phyloP scores from a whole-genome alignment of 352 stramenopile genomes.

The Poterioochromonas sp. region DNA sequence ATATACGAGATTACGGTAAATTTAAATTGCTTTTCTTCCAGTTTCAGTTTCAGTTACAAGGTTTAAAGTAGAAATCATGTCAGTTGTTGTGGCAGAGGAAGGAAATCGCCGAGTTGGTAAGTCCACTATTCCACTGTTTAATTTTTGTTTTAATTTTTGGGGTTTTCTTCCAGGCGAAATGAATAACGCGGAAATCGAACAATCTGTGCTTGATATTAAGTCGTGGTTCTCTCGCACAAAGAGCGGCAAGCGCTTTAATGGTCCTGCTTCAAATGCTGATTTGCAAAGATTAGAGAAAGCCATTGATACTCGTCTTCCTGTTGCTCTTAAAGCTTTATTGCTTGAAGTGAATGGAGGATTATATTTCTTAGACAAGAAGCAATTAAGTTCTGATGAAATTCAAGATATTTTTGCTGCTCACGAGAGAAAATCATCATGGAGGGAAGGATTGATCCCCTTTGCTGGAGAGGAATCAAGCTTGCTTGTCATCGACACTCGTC shows the following conservation, averaged over 20 bases:
- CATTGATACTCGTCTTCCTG: background rate
- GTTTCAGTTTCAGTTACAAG: too few species aligned
- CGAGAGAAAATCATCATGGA: background rate
- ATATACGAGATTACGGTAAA: background rate
- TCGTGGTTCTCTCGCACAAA: constrained; percentile 1
- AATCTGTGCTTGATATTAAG: constrained; percentile 23
- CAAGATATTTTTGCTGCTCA: background rate
- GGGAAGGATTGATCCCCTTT: background rate
- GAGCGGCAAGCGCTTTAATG: background rate
- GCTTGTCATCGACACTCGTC: constrained; percentile 3
- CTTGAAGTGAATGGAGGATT: background rate
- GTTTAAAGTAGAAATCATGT: too few species aligned
- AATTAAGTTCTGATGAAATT: background rate
- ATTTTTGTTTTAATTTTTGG: background rate
- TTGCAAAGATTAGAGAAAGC: constrained; percentile 25
- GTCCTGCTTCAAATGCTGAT: constrained; percentile 2
- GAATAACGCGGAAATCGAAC: background rate
- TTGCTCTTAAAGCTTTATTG: background rate
- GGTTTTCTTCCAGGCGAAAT: constrained; percentile 4
- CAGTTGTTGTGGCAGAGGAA: constrained; percentile 21
- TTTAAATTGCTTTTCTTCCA: too few species aligned
- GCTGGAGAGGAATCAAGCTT: background rate
- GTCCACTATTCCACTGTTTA: background rate
- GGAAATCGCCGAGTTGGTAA: constrained; percentile 22
- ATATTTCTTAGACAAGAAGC: constrained; percentile 15